A percentile compares a stretch with the other conserved stretches of the same genome.
These are phyloP conservation scores for Melanogaster broomeanus DNA, from an alignment of 768 basidiomycete species.

Conservation along the genomic window DNA sequence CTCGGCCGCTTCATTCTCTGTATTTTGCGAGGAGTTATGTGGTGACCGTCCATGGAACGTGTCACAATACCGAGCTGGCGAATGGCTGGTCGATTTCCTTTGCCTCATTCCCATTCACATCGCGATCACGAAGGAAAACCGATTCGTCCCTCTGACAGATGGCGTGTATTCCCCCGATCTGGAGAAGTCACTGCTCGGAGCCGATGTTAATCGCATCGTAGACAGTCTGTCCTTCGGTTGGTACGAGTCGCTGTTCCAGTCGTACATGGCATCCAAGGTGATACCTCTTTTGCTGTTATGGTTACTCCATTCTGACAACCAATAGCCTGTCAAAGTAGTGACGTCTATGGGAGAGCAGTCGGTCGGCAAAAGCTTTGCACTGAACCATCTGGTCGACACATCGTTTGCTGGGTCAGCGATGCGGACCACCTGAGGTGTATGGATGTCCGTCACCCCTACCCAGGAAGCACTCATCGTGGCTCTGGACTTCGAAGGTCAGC, in stretches of 20 bases:
- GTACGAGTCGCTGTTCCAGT: slow-evolving; percentile 61
- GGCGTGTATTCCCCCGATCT: slow-evolving; percentile 46
- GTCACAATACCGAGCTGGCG: slow-evolving; percentile 49
- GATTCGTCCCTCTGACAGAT: slow-evolving; percentile 57
- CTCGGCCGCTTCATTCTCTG: slow-evolving; percentile 28
- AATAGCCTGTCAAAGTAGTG: slow-evolving; percentile 56
- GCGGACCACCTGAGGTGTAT: slow-evolving; percentile 60
- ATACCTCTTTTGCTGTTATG: not conserved
- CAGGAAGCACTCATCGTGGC: slow-evolving; percentile 50
- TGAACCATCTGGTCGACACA: slow-evolving; percentile 57
- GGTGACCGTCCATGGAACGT: slow-evolving; percentile 23
- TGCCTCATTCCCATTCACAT: slow-evolving; percentile 62
- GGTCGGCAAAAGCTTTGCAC: slow-evolving; percentile 53
- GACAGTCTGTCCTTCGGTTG: slow-evolving; percentile 53
- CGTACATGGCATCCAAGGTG: slow-evolving; percentile 54
- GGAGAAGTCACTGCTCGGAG: slow-evolving; percentile 53
- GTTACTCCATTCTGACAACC: not conserved
- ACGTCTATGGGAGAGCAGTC: slow-evolving; percentile 66
- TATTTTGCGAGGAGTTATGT: slow-evolving; percentile 23
- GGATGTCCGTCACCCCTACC: slow-evolving; percentile 61
- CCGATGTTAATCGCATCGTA: slow-evolving; percentile 50
- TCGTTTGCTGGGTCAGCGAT: slow-evolving; percentile 62
- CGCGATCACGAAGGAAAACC: slow-evolving; percentile 53
- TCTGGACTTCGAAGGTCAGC: slow-evolving; percentile 57
- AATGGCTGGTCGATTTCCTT: slow-evolving; percentile 57